A percentile compares a stretch with the other conserved stretches of the same genome.
These are phyloP conservation scores for Fusarium lateritium DNA, from an alignment of 2,329 filamentous ascomycete genomes.

Conservation along the genomic window DNA sequence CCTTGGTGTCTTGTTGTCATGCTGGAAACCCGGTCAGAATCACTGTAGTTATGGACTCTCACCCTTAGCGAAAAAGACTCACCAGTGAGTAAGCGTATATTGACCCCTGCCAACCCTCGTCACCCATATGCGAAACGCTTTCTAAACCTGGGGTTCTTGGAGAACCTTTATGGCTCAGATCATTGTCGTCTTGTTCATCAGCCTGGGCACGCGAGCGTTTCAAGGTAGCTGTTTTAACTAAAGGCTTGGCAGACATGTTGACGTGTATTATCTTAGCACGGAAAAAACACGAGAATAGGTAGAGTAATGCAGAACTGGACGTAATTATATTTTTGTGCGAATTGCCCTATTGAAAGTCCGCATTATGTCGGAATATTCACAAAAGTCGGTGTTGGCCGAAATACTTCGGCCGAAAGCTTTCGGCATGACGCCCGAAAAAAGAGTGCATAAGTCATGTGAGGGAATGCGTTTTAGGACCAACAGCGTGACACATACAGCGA, in stretches of 20 bases:
- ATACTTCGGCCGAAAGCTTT: constrained; percentile 36
- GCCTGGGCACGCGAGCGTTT: not conserved
- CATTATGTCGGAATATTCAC: not conserved
- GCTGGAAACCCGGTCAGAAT: constrained; percentile 2
- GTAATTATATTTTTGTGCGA: no score
- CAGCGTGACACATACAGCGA: not conserved
- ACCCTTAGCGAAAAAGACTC: not conserved
- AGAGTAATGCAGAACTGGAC: no score
- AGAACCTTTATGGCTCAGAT: not conserved
- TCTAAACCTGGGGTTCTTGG: not conserved
- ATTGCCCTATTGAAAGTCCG: no score
- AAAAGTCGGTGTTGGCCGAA: constrained; percentile 37
- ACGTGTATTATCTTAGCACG: no score
- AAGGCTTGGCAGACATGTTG: constrained; percentile 1
- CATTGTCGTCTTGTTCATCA: constrained; percentile 1
- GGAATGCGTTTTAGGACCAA: not conserved
- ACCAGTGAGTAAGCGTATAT: not conserved
- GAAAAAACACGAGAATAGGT: no score
- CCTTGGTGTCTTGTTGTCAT: not conserved
- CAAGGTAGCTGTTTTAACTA: not conserved
- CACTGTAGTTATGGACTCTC: no score
- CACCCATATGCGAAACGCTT: not conserved
- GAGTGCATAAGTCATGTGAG: not conserved
- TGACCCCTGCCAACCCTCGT: not conserved
- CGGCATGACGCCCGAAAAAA: constrained; percentile 13